These are phyloP conservation scores for Phytophthora pisi DNA, from an alignment of 352 stramenopile genomes.

Conservation along the genomic window DNA sequence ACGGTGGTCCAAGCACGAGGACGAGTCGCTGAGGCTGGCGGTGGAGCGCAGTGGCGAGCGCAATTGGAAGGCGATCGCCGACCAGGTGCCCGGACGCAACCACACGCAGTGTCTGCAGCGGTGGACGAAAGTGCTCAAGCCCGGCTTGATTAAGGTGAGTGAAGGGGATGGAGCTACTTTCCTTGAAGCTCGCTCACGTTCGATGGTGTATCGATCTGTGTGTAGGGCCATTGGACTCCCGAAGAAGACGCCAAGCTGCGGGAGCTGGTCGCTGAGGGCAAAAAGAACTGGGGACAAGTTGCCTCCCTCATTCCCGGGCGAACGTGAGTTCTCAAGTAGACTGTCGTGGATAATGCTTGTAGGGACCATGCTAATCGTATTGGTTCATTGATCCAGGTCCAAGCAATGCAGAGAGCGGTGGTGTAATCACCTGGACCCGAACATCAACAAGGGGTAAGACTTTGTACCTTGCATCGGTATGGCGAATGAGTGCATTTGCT, in stretches of 20 bases:
- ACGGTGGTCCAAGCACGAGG: constrained; percentile 85
- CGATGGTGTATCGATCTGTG: constrained; percentile 4
- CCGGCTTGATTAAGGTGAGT: constrained; percentile 86
- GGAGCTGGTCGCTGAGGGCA: constrained; percentile 85
- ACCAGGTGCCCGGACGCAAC: constrained; percentile 90
- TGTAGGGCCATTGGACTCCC: constrained; percentile 90
- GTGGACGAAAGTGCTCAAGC: constrained; percentile 94
- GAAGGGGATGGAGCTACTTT: neutral
- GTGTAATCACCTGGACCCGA: constrained; percentile 92
- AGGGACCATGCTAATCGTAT: constrained; percentile 19
- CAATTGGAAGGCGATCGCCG: constrained; percentile 92
- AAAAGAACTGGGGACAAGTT: constrained; percentile 92
- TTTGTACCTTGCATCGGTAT: neutral
- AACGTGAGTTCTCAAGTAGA: constrained; percentile 61
- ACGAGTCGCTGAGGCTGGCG: constrained; percentile 82
- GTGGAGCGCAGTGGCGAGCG: constrained; percentile 87
- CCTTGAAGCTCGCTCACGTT: neutral
- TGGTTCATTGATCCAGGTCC: constrained; percentile 49
- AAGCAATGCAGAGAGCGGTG: constrained; percentile 94
- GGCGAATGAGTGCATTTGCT: neutral
- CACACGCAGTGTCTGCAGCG: constrained; percentile 94
- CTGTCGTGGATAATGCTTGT: neutral
- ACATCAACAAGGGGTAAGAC: constrained; percentile 91
- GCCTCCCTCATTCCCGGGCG: constrained; percentile 78
- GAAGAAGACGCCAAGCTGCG: constrained; percentile 90